Base-by-base conservation (phyloP, 1,139 yeast genomes). In the Kluyveromyces sp. region DNA sequence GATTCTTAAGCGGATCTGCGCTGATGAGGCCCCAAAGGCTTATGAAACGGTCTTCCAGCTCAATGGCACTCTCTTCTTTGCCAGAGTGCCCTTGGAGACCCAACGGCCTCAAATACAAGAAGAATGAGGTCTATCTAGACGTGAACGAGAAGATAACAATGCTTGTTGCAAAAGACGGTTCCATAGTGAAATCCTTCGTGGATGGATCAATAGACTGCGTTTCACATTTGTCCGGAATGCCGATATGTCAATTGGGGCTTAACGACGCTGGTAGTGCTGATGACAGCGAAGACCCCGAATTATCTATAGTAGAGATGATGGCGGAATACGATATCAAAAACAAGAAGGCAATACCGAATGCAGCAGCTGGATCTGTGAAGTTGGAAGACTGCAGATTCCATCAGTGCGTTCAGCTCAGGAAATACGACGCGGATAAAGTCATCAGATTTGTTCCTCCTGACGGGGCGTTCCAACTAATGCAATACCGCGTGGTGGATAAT, bases 401-500 rank as follows among this genome's bases (percentile, higher is more conserved):
- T 63, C 94, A 86, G 55, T 83, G 95, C 63, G 95, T 86, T 30
- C 74, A 83, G 45, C 67, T 85, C 41, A 76, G 80, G 36, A 74
- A 76, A 56, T 85, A 83, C 60, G 88, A 83, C 53, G 61, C 73
- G 6, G 82, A 80, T 35, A 70, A 84, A 41, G 71, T 78, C 41
- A 83, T 87, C 47, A 77, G 78, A 41, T 87, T 87, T 54, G 72
- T 82, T 11, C 95, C 95, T 4, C 95, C 97, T 1, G 97, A 89
- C 65, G 97, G 97, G 0, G 83, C 80, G 45, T 87, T 87, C 61
- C 95, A 88, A 60, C 73, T 92, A 46, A 83, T 92, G 94, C 70
- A 79, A 38, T 89, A 89, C 71, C 74, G 74, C 45, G 73, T 76
- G 43, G 71, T 63, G 2, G 76, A 78, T 54, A 78, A 80, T 54